Base-by-base conservation (phyloP, 1,284 basidiomycete genomes). In the Sphagnurus paluster region DNA sequence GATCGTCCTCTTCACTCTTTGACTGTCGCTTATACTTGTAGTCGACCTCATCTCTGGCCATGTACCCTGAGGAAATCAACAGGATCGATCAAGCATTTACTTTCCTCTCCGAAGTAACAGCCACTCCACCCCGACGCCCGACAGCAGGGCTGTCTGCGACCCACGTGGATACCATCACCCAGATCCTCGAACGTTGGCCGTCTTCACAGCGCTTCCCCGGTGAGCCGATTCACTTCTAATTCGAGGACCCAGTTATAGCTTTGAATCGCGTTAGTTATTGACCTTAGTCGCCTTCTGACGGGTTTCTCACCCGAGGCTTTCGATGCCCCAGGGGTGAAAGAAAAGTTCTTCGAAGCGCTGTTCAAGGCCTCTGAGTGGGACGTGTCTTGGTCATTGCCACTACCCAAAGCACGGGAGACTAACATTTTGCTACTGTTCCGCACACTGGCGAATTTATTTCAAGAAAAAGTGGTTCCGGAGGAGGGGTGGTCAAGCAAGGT, bases 401-500 rank as follows among this genome's bases (percentile, higher is more conserved):
- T 85, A 26, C 64, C 71, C 4, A 96, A 94, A 67, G 64, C 79
- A 1, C 74, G 84, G 39, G 91, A 95, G 58, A 95, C 88, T 8
- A 98, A 97, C 61, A 77, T 87, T 7, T 74, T 97, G 55, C 77
- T 99, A n/a, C 76, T 89, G 0, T 68, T 97, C 43, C 80, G 96
- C 16, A 84, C 84, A 0, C 58, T 98, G 16, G 84, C 90, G 16
- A 99, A 99, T 62, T 70, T 79, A 25, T 87, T 93, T 61, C 79
- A 84, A 54, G 79, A 84, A 43, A 69, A 68, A 16, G 65, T 66
- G 13, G 58, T 60, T 2, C 51, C 75, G 20, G 72, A 76, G 17
- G 73, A 68, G 8, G 59, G 63, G 9, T 84, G 82, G 76, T 70
- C 77, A 9, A 66, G 68, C 11, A 71, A 77, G 56, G 81, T n/a